A percentile compares a stretch with the other conserved stretches of the same genome.
phyloP scores from a whole-genome alignment of 2,329 filamentous ascomycete species.

The Sporothrix pallida region DNA sequence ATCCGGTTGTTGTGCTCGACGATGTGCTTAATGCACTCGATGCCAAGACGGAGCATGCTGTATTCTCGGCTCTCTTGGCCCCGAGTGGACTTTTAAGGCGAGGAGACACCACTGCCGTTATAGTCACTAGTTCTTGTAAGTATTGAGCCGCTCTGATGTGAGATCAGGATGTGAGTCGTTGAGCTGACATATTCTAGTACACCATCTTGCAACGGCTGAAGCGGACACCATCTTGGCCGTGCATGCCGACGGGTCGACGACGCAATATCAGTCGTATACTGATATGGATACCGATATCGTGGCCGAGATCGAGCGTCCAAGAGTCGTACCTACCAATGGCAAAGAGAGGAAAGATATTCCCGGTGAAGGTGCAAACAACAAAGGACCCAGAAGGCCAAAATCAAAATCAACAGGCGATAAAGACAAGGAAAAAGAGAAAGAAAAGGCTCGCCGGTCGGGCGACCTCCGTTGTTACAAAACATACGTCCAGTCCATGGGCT shows the following conservation, averaged over 20 bases:
- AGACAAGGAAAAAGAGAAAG: background rate
- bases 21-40: conserved; percentile 48
- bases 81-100: conserved; percentile 42
- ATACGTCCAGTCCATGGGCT: conserved; percentile 21
- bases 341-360: background rate
- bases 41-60: conserved; percentile 42
- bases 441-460: background rate
- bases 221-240: conserved; percentile 10
- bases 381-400: background rate
- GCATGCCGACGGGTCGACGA: conserved; percentile 1
- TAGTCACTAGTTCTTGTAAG: conserved; percentile 40
- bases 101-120: conserved; percentile 43
- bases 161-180: background rate
- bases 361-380: background rate
- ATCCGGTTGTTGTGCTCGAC: conserved; percentile 45
- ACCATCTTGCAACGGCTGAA: conserved; percentile 1
- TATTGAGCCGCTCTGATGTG: background rate
- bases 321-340: background rate
- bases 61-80: conserved; percentile 44
- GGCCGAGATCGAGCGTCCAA: background rate
- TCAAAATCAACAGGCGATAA: background rate
- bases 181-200: background rate
- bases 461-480: conserved; percentile 6
- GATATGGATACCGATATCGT: background rate
- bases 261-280: background rate